phyloP scores from a whole-genome alignment of 164 flowering plant genomes.

The Chimonanthus salicifolius region DNA sequence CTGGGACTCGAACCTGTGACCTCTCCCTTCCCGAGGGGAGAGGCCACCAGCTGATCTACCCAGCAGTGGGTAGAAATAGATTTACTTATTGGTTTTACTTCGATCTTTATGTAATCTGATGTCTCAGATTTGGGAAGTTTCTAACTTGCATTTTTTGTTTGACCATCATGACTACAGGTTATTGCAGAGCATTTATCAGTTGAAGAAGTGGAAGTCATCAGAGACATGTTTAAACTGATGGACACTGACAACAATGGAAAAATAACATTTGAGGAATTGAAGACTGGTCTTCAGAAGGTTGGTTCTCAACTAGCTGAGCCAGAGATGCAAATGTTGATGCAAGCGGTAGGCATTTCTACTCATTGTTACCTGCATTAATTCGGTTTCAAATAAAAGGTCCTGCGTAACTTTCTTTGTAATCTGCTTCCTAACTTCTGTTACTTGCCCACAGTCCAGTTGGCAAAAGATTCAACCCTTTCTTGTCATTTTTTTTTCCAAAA shows the following conservation, averaged over 20 bases:
- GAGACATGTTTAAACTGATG: slow-evolving; percentile 91
- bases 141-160: slow-evolving; percentile 4
- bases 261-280: slow-evolving; percentile 74
- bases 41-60: too few species aligned
- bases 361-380: neutral
- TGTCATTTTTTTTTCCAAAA: neutral
- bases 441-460: neutral
- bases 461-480: neutral
- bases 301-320: slow-evolving; percentile 94
- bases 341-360: slow-evolving; percentile 56
- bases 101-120: neutral
- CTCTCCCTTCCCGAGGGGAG: too few species aligned
- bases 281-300: slow-evolving; percentile 79
- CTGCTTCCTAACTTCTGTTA: too few species aligned
- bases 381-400: neutral
- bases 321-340: slow-evolving; percentile 93
- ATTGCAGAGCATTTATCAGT: slow-evolving; percentile 90
- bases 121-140: neutral
- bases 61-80: neutral
- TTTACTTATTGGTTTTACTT: neutral
- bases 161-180: slow-evolving; percentile 43
- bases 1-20: too few species aligned
- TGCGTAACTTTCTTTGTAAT: too few species aligned
- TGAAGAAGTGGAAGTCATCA: slow-evolving; percentile 85
- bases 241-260: slow-evolving; percentile 90